Conservation (phyloP, 108 stramenopile genomes). For the Cyclotella distinguenda region DNA sequence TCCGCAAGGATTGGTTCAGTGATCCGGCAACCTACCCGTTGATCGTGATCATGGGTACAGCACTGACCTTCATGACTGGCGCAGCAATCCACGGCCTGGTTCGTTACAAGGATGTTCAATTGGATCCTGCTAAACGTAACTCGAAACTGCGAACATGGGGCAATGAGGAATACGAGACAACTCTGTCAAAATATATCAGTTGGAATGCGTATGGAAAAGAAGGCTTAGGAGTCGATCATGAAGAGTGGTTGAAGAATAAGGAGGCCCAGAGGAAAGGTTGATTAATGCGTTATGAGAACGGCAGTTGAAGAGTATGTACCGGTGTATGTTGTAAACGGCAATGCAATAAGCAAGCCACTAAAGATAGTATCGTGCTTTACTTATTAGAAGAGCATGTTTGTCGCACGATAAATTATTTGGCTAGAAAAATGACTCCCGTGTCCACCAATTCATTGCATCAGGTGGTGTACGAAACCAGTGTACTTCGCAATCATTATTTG, state of each 20-base stretch:
- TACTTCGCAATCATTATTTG: constrained; percentile 27
- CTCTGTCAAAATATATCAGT: constrained; percentile 28
- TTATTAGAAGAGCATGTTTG: background rate
- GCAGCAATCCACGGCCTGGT: constrained; percentile 50
- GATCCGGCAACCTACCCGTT: constrained; percentile 70
- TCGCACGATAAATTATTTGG: background rate
- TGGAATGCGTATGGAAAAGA: constrained; percentile 55
- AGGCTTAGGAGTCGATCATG: constrained; percentile 69
- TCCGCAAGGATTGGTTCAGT: constrained; percentile 56
- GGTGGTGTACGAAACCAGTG: constrained; percentile 78
- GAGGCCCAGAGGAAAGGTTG: constrained; percentile 23
- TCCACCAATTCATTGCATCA: constrained; percentile 77
- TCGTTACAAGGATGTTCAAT: constrained; percentile 62
- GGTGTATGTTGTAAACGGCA: no score
- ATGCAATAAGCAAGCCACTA: no score
- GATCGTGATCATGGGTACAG: constrained; percentile 58
- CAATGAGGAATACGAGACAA: constrained; percentile 16
- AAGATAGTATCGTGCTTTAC: no score
- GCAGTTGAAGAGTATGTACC: background rate
- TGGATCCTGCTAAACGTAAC: constrained; percentile 54
- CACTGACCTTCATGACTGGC: constrained; percentile 58
- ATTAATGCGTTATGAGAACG: background rate
- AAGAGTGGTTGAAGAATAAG: constrained; percentile 64
- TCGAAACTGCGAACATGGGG: constrained; percentile 45
- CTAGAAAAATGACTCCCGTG: constrained; percentile 58